Evolutionary conservation across 805 yeast genomes (phyloP).

Genomic region (Lipomyces orientalis): DNA sequence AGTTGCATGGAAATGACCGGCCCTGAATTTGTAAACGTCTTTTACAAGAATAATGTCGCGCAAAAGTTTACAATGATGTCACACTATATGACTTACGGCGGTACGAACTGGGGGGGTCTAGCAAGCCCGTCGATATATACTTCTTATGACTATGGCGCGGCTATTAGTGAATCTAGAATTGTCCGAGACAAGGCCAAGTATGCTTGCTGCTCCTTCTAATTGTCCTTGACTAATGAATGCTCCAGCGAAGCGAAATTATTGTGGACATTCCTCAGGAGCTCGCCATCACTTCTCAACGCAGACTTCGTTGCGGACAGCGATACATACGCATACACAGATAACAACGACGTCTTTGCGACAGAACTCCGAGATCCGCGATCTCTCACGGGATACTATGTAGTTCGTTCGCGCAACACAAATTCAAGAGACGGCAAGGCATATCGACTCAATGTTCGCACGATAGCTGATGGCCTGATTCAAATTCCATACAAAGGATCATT

Average conservation of each 20-base stretch:
- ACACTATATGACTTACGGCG: conserved; percentile 26
- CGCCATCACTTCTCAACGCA: conserved; percentile 19
- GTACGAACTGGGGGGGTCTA: conserved; percentile 33
- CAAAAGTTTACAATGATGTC: conserved; percentile 30
- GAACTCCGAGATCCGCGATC: conserved; percentile 26
- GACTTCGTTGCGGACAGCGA: conserved; percentile 20
- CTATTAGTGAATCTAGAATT: conserved; percentile 23
- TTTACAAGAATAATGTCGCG: conserved; percentile 21
- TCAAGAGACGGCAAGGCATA: conserved; percentile 15
- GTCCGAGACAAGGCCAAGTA: conserved; percentile 24
- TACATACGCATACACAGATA: conserved; percentile 18
- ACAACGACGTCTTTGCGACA: conserved; percentile 27
- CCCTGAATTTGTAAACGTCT: conserved; percentile 22
- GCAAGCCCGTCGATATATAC: conserved; percentile 27
- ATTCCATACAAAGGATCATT: conserved; percentile 19
- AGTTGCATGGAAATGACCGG: conserved; percentile 17
- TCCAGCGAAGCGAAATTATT: conserved; percentile 21
- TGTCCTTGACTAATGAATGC: background rate
- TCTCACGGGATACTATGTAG: conserved; percentile 22
- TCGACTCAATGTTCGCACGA: conserved; percentile 11
- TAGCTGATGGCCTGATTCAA: conserved; percentile 2
- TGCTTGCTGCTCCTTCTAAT: background rate
- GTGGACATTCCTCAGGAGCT: conserved; percentile 25
- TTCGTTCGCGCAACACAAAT: conserved; percentile 18
- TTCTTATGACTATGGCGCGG: conserved; percentile 30